Evolutionary conservation across 2,329 filamentous ascomycete genomes (phyloP), one percentile per base, ranked within the genome.

Genomic region (Verticillium zaregamsianum): DNA sequence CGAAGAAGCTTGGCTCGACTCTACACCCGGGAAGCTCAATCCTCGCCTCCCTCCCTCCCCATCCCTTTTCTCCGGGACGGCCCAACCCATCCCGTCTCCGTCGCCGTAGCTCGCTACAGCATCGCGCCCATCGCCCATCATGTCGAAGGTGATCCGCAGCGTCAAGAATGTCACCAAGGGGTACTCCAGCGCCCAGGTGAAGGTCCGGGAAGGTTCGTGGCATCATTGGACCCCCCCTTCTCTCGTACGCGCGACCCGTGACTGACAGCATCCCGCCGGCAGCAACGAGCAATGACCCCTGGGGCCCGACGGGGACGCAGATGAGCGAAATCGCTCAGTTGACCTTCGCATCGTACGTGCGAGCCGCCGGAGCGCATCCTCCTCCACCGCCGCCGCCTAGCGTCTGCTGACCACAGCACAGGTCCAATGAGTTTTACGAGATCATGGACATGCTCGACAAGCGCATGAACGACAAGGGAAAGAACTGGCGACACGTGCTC

Each of bases 361-460:
- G 15, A 25, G 3, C 28, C 20, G 33, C 14, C 20, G 11, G 7
- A n/a, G 15, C 28, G 40, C 39, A 11, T 20, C 32, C 28, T 28
- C n/a, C 20, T 35, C 14, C 11, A 33, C 37, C 28, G 6, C 52
- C 17, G 9, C 14, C 20, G 7, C 20, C 40, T 33, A 9, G 49
- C 20, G 11, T 23, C 54, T 62, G 56, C 59, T 58, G 37, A 61
- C 20, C 54, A 39, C 23, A 37, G 15, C 33, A 52, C 66, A 96
- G 94, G 73, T 93, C 93, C 39, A 94, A 90, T 77, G 95, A 98
- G 76, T 99, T 99, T 80, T 97, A 97, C 80, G 94, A 99, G 75
- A 97, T 99, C 71, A 97, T 99, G 90, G 95, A 99, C 76, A 99
- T 99, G 92, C 83, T 99, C 68, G 95, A 99, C 79, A 98, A 98